A percentile compares a stretch with the other conserved stretches of the same genome.
These are phyloP conservation scores for Lasiodiplodia citricola DNA, from an alignment of 2,329 filamentous ascomycete species.

Conservation along the genomic window DNA sequence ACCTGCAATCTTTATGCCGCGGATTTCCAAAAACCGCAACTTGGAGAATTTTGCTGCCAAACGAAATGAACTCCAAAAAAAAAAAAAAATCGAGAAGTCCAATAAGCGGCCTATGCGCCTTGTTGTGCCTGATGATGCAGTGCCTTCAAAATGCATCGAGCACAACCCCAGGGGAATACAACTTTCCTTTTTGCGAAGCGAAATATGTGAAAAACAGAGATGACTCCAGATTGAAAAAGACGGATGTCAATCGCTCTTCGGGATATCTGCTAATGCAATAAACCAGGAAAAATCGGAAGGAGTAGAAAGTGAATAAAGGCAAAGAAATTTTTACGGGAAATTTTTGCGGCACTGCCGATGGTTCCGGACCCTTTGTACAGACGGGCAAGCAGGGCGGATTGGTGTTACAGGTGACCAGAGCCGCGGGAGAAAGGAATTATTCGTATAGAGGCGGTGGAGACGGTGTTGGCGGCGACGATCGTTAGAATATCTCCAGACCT, in stretches of 20 bases:
- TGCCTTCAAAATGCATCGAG: background rate
- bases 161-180: constrained; percentile 7
- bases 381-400: constrained; percentile 12
- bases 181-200: constrained; percentile 14
- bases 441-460: background rate
- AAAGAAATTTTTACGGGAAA: background rate
- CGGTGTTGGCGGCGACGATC: background rate
- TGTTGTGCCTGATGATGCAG: background rate
- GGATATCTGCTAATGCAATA: constrained; percentile 24
- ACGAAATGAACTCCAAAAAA: constrained; percentile 14
- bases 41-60: constrained; percentile 7
- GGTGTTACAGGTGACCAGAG: constrained; percentile 4
- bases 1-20: constrained; percentile 14
- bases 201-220: background rate
- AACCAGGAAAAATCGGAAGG: constrained; percentile 5
- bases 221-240: constrained; percentile 1
- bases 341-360: constrained; percentile 19
- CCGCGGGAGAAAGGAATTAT: background rate
- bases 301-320: background rate
- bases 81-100: background rate
- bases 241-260: constrained; percentile 13
- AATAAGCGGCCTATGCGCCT: background rate
- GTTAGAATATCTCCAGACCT: constrained; percentile 44
- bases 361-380: constrained; percentile 22
- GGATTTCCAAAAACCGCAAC: constrained; percentile 1